Base-by-base conservation (phyloP, 176 grass and related monocot species). In the Thinopyrum elongatum region DNA sequence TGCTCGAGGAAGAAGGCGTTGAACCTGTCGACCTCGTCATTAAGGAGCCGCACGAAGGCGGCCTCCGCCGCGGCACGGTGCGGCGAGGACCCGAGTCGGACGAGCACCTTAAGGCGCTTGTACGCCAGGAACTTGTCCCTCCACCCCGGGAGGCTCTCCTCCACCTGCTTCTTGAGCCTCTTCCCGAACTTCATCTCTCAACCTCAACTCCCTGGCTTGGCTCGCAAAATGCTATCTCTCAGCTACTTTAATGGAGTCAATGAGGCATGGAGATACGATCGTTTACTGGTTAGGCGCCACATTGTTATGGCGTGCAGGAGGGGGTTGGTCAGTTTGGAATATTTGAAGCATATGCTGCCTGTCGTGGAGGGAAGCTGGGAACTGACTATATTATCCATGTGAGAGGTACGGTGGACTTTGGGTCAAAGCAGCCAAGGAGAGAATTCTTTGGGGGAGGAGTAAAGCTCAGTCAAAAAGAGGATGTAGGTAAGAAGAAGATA, bases 1-100 rank as follows among this genome's bases (percentile, higher is more conserved):
- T 90, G 90, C 85, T 98, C 92, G 13, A 93, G 61, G 85, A 98
- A 98, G 82, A 98, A 95, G 67, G 78, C 80, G 81, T 98, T 98
- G 82, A 98, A 90, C 83, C 94, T 90, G 49, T 93, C 92, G 33
- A 98, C 72, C 89, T 98, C 87, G 74, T 71, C 80, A 35, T 91
- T 53, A 60, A 98, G 86, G 42, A 93, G 89, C 62, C 81, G 17
- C 25, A 84, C 21, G 36, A 95, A 98, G 11, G 89, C 46, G 3
- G 63, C 82, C 85, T 93, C 90, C 0, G 68, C 38, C 0, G 33
- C 55, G 21, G 27, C 16, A 16, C 80, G 39, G 65, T 35, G 65
- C 65, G 30, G 65, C 16, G 65, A 68, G 65, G 29, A 19, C 16
- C 17, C 0, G 58, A 93, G 78, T 10, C 84, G 82, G 70, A 94